Base-by-base conservation (phyloP, 2,329 filamentous ascomycete species). In the Myotisia sp. region DNA sequence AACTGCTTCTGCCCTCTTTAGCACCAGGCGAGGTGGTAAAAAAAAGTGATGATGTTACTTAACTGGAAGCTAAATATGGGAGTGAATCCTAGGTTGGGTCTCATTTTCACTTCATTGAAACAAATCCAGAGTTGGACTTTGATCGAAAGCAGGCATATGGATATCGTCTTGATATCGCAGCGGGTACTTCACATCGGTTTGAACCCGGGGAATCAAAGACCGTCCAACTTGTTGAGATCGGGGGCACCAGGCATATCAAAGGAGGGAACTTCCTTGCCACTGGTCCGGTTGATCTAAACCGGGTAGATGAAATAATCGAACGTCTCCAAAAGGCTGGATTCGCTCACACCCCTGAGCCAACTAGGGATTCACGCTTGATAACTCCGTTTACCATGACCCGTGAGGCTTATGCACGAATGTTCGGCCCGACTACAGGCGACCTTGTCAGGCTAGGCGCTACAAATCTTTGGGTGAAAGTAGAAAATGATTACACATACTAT, bases 31-130 rank as follows among this genome's bases (percentile, higher is more conserved):
- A n/a, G n/a, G n/a, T n/a, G n/a, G n/a, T n/a, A n/a, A n/a, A n/a
- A n/a, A n/a, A n/a, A n/a, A n/a, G n/a, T n/a, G n/a, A n/a, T n/a
- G n/a, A n/a, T n/a, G n/a, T n/a, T n/a, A n/a, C n/a, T n/a, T n/a
- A n/a, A n/a, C n/a, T n/a, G n/a, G n/a, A n/a, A n/a, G n/a, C n/a
- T n/a, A n/a, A n/a, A n/a, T n/a, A n/a, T n/a, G n/a, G n/a, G n/a
- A n/a, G n/a, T n/a, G n/a, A n/a, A n/a, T n/a, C n/a, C n/a, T n/a
- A n/a, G n/a, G n/a, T 82, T 39, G 87, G 87, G 20, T 92, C 84
- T 20, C 87, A 95, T 59, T 95, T 93, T 56, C 87, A 94, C 59
- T 92, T 95, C 54, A 74, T 92, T 50, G 87, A 95, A 63, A 79
- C 76, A n/a, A 95, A 95, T 57, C 82, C 85, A 0, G 74, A 82